Conservation (phyloP, 176 grass and related monocot genomes). For the Neostapfia colusana region DNA sequence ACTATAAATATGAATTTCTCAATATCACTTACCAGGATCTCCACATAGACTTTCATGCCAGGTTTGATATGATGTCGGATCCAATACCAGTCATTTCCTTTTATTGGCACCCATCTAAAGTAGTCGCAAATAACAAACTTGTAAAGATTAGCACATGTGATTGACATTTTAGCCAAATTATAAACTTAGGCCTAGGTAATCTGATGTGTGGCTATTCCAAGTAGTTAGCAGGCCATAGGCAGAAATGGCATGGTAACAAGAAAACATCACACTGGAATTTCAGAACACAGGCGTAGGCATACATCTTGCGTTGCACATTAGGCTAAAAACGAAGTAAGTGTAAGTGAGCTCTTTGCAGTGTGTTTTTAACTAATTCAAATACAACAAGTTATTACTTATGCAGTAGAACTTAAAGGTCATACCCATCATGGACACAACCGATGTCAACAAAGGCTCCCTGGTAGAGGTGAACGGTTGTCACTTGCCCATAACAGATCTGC, state of each 20-base stretch:
- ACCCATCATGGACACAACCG: constrained; percentile 89
- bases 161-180: constrained; percentile 2
- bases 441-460: constrained; percentile 97
- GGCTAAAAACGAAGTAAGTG: neutral
- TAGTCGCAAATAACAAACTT: neutral
- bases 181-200: neutral
- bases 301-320: neutral
- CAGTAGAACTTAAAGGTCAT: constrained; percentile 23
- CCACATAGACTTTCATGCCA: constrained; percentile 87
- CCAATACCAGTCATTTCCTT: constrained; percentile 99
- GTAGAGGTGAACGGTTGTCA: constrained; percentile 65
- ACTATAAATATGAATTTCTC: neutral
- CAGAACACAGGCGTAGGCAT: neutral
- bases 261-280: constrained; percentile 3
- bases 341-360: neutral
- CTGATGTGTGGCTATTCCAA: neutral
- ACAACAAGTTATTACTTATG: constrained; percentile 7
- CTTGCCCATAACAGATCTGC: constrained; percentile 90
- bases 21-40: constrained; percentile 73
- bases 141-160: constrained; percentile 1
- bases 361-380: constrained; percentile 8
- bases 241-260: constrained; percentile 4
- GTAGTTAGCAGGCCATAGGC: neutral
- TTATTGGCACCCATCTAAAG: constrained; percentile 92
- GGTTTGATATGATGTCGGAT: constrained; percentile 95